These are phyloP conservation scores for Orychophragmus violaceus DNA, from an alignment of 345 rosid genomes.

Conservation along the genomic window DNA sequence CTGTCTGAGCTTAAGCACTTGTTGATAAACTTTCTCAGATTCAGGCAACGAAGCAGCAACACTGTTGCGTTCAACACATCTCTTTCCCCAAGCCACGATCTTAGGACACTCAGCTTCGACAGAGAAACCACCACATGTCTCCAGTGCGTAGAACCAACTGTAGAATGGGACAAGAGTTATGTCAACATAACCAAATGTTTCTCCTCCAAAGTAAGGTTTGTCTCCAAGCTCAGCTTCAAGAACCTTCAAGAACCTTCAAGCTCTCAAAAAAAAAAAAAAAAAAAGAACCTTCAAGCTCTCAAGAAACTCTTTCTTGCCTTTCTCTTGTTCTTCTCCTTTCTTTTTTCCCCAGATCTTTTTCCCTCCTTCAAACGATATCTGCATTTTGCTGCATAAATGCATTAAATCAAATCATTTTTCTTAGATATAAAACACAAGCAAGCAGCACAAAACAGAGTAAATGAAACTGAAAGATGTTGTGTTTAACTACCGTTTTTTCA, in stretches of 20 bases:
- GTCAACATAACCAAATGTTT: constrained; percentile 28
- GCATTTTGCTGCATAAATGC: neutral
- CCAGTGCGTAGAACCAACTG: constrained; percentile 32
- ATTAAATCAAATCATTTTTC: neutral
- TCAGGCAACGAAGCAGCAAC: constrained; percentile 31
- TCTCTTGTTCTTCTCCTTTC: constrained; percentile 14
- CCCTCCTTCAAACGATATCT: constrained; percentile 28
- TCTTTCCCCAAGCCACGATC: constrained; percentile 30
- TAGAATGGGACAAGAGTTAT: constrained; percentile 31
- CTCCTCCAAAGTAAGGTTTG: constrained; percentile 27
- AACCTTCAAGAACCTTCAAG: too few species aligned
- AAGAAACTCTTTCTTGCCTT: constrained; percentile 22
- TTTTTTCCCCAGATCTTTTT: constrained; percentile 26
- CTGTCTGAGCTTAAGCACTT: constrained; percentile 30
- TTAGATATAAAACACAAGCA: neutral
- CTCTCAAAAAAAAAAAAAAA: too few species aligned
- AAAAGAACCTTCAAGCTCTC: constrained; percentile 26
- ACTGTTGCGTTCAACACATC: constrained; percentile 25
- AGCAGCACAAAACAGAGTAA: neutral
- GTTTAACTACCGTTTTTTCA: constrained; percentile 31
- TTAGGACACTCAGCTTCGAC: constrained; percentile 31
- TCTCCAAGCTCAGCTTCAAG: constrained; percentile 31
- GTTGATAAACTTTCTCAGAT: constrained; percentile 27
- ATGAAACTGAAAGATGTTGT: neutral
- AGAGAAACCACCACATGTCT: constrained; percentile 27